These are phyloP conservation scores for Torulaspora franciscae DNA, from an alignment of 805 yeast species.

Conservation along the genomic window DNA sequence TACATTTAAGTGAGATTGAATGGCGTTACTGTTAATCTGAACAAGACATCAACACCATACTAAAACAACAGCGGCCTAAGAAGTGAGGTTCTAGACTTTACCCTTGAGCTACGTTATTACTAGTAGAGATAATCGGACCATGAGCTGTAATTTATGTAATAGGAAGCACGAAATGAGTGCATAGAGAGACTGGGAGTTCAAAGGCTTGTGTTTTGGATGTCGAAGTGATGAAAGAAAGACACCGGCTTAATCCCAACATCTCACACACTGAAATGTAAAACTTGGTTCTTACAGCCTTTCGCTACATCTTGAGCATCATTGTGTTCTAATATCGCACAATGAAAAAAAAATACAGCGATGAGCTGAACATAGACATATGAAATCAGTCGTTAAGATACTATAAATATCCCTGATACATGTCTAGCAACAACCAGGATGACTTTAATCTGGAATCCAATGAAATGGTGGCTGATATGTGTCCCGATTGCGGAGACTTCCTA, in stretches of 20 bases:
- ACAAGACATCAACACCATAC: no score
- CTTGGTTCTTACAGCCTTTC: background rate
- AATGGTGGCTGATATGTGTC: constrained; percentile 19
- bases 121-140: no score
- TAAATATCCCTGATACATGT: background rate
- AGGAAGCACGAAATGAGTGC: no score
- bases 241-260: background rate
- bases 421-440: background rate
- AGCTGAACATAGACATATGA: background rate
- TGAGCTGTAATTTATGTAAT: no score
- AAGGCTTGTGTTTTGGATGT: no score
- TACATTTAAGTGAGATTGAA: no score
- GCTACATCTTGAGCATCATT: background rate
- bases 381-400: background rate
- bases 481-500: constrained; percentile 24
- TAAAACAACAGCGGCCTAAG: no score
- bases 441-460: constrained; percentile 1
- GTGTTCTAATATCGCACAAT: background rate
- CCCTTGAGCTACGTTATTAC: no score
- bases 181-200: no score
- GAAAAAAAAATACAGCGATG: constrained; percentile 1
- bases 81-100: no score
- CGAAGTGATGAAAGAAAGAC: background rate
- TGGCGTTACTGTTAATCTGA: no score
- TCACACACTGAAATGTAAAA: background rate